Evolutionary conservation across 352 stramenopile genomes (phyloP).

Genomic region (Phytophthora sansomeana): DNA sequence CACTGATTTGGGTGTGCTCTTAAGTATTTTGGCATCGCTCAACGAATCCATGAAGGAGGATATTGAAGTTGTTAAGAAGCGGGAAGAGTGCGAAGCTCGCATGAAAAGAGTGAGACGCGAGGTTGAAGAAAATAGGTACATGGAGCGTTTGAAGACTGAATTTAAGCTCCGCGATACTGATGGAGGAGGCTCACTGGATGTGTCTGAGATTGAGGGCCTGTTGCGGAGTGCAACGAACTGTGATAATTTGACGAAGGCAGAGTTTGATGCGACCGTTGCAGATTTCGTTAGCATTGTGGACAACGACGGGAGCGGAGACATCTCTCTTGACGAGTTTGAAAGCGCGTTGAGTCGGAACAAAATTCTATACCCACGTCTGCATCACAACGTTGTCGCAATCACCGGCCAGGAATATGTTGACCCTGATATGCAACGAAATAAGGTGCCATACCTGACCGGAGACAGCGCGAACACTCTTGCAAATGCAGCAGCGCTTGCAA

Average conservation of each 20-base stretch:
- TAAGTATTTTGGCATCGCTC: slow-evolving; percentile 74
- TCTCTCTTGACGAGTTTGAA: slow-evolving; percentile 89
- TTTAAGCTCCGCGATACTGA: slow-evolving; percentile 81
- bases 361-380: slow-evolving; percentile 71
- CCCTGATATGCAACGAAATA: slow-evolving; percentile 62
- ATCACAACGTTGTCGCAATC: slow-evolving; percentile 66
- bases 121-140: slow-evolving; percentile 73
- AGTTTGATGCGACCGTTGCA: slow-evolving; percentile 79
- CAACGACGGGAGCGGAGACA: slow-evolving; percentile 79
- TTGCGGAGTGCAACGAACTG: slow-evolving; percentile 76
- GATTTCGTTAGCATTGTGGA: slow-evolving; percentile 87
- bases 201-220: slow-evolving; percentile 68
- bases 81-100: slow-evolving; percentile 52
- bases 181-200: slow-evolving; percentile 76
- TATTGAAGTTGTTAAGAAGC: slow-evolving; percentile 61
- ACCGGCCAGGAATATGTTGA: slow-evolving; percentile 85
- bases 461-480: slow-evolving; percentile 47
- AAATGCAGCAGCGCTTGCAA: slow-evolving; percentile 62
- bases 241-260: slow-evolving; percentile 73
- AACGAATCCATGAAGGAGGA: slow-evolving; percentile 81
- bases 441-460: slow-evolving; percentile 69
- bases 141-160: slow-evolving; percentile 75
- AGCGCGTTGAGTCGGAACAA: slow-evolving; percentile 72
- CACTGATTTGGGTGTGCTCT: slow-evolving; percentile 82
- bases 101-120: slow-evolving; percentile 57